Evolutionary conservation across 345 rosid genomes (phyloP).

Genomic region (Camelina neglecta): DNA sequence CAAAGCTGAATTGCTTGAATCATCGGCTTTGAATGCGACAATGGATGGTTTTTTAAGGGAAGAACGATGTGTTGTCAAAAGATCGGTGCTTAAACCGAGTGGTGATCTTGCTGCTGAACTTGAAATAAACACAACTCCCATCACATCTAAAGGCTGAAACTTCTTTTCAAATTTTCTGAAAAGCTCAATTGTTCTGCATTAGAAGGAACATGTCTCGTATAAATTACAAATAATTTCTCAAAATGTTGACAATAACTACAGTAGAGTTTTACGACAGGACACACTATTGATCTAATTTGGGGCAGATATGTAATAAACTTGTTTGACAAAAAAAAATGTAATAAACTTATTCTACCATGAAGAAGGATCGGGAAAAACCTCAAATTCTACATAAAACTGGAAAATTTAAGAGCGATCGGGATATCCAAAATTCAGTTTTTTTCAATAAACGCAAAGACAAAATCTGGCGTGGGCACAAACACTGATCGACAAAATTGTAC

Average conservation of each 20-base stretch:
- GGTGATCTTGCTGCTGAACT: conserved; percentile 82
- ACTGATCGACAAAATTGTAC: not conserved
- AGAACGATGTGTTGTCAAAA: conserved; percentile 49
- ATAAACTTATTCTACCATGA: too few species aligned
- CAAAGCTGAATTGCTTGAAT: conserved; percentile 54
- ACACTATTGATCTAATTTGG: not conserved
- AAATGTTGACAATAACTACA: not conserved
- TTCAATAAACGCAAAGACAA: not conserved
- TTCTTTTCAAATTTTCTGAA: not conserved
- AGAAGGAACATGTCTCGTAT: conserved; percentile 18
- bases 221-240: not conserved
- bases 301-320: not conserved
- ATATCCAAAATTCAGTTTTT: not conserved
- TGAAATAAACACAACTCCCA: conserved; percentile 90
- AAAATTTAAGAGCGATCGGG: not conserved
- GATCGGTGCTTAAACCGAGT: conserved; percentile 56
- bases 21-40: conserved; percentile 75
- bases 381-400: not conserved
- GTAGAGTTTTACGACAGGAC: not conserved
- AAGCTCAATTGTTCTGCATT: conserved; percentile 17
- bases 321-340: too few species aligned
- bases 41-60: conserved; percentile 55
- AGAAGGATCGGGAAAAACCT: not conserved
- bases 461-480: conserved; percentile 5
- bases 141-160: conserved; percentile 49